Base-by-base conservation (phyloP, 257 asterid genomes). In the Solanum sitiens region DNA sequence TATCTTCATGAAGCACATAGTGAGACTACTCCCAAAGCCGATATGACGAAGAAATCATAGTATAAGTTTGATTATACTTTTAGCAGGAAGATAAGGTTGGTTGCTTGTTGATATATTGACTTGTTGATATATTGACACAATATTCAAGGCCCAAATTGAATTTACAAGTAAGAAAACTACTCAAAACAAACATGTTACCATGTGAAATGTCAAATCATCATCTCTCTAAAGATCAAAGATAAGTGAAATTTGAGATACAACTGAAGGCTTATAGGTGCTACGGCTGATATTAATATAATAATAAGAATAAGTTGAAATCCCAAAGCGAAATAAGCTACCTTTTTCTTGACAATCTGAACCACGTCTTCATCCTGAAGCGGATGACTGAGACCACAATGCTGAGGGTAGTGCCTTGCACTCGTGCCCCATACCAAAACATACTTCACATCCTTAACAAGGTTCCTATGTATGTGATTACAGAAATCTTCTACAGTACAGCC, bases 401-500 rank as follows among this genome's bases (percentile, higher is more conserved):
- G 99, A 63, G 99, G 98, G 89, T 90, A 92, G 90, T 97, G 99
- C 91, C 98, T 94, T 79, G 99, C 96, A 87, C 99, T 95, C 65
- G 84, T 92, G 86, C 98, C 99, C 99, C 99, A 97, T 83, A 95
- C 99, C 88, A 97, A 88, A 23, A 95, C 98, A 87, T 97, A 97
- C 92, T 95, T 97, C 89, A 97, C 98, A 21, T 97, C 98, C 95
- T 95, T 95, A 89, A 97, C 91, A 89, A 97, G 94, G 89, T 91
- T 97, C 93, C 98, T 93, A 90, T 97, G 99, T 87, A 97, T 96
- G 89, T 97, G 98, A 93, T 95, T 92, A 89, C 99, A 97, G 89
- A 97, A 97, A 87, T 95, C 99, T 89, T 94, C 98, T 11, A 95
- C 98, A 1, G 90, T 93, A 94, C 98, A 95, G 86, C 99, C 98